A percentile compares a stretch with the other conserved stretches of the same genome.
These are phyloP conservation scores for Metarhizium anisopliae DNA, from an alignment of 2,329 filamentous ascomycete species.

Conservation along the genomic window DNA sequence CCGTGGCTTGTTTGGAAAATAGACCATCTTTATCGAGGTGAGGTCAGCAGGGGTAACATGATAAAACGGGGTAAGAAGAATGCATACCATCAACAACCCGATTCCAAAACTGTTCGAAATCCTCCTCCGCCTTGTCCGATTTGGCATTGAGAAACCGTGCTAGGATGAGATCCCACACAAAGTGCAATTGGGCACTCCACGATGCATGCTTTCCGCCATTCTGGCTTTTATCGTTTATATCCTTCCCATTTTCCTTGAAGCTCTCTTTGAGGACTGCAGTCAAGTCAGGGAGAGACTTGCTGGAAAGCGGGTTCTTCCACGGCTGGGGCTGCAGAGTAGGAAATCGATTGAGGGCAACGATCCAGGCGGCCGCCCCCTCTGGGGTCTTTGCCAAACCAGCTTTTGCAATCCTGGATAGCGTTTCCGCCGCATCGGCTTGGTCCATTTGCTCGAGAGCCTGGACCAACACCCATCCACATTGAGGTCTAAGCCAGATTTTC, in stretches of 20 bases:
- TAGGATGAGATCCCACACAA: constrained; percentile 81
- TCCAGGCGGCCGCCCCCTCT: constrained; percentile 85
- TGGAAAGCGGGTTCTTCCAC: constrained; percentile 70
- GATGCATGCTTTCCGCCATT: constrained; percentile 54
- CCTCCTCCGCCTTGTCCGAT: constrained; percentile 25
- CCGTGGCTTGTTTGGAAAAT: constrained; percentile 72
- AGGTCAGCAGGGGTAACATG: constrained; percentile 13
- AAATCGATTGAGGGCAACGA: constrained; percentile 57
- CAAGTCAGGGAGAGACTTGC: constrained; percentile 58
- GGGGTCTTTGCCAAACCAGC: constrained; percentile 68
- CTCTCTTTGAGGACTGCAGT: constrained; percentile 74
- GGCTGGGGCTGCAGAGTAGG: constrained; percentile 55
- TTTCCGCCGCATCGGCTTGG: constrained; percentile 47
- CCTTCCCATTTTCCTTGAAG: constrained; percentile 42
- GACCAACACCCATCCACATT: constrained; percentile 76
- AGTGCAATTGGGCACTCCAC: constrained; percentile 74
- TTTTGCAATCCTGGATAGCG: constrained; percentile 52
- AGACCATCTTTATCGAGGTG: constrained; percentile 53
- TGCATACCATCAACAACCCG: constrained; percentile 74
- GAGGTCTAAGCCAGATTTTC: constrained; percentile 82
- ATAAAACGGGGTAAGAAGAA: background rate
- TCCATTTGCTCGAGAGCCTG: constrained; percentile 59
- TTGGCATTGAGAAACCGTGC: constrained; percentile 35
- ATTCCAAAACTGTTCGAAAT: constrained; percentile 75
- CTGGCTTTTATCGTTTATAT: constrained; percentile 30